Evolutionary conservation across 2,329 filamentous ascomycete genomes (phyloP).

Genomic region (Hortaea werneckii): DNA sequence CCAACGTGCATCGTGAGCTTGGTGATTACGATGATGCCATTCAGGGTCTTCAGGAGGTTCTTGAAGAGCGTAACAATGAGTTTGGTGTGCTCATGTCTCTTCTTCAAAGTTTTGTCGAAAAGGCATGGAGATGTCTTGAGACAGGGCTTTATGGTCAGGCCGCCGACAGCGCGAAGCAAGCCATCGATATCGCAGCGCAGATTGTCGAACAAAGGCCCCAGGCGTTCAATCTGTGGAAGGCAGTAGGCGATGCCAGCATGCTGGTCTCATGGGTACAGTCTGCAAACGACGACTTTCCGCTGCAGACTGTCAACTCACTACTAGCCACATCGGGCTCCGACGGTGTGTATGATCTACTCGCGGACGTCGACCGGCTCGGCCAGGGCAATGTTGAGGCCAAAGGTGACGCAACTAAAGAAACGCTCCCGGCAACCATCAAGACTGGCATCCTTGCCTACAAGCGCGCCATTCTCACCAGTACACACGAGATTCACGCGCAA

Average conservation of each 20-base stretch:
- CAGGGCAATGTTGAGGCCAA: constrained; percentile 1
- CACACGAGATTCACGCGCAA: constrained; percentile 72
- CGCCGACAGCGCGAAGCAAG: constrained; percentile 56
- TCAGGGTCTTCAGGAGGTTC: constrained; percentile 61
- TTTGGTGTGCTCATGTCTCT: constrained; percentile 81
- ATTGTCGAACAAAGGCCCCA: constrained; percentile 52
- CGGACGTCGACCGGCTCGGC: constrained; percentile 56
- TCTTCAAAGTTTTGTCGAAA: constrained; percentile 79
- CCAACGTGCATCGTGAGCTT: constrained; percentile 85
- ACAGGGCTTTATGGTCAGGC: constrained; percentile 82
- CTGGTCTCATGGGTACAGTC: constrained; percentile 72
- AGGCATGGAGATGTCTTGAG: constrained; percentile 64
- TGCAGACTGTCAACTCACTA: constrained; percentile 46
- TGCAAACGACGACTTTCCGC: constrained; percentile 53
- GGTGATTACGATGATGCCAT: constrained; percentile 84
- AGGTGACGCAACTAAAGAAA: constrained; percentile 30
- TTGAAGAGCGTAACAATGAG: constrained; percentile 58
- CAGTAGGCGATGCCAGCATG: constrained; percentile 76
- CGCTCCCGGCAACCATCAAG: constrained; percentile 5
- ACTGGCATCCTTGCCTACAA: constrained; percentile 73
- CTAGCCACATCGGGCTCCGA: constrained; percentile 45
- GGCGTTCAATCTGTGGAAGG: constrained; percentile 93
- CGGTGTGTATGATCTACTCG: constrained; percentile 49
- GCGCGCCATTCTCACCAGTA: constrained; percentile 63
- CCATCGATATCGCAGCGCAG: constrained; percentile 55